A percentile compares a stretch with the other conserved stretches of the same genome.
Conservation (phyloP, 2,329 filamentous ascomycete genomes). For the Tolypocladium tropicale region DNA sequence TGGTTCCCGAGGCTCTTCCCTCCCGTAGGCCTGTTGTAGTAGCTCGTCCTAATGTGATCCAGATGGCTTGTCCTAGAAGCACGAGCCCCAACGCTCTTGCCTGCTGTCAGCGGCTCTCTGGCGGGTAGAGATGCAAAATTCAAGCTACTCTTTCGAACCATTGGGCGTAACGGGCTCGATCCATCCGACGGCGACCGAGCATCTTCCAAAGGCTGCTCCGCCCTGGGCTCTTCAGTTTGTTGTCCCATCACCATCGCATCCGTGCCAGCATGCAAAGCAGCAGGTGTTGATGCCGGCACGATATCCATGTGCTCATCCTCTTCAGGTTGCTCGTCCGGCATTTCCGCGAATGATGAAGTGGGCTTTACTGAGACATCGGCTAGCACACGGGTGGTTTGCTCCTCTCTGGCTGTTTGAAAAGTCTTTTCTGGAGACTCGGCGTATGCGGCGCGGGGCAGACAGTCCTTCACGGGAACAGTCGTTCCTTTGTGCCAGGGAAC, state of each 20-base stretch:
- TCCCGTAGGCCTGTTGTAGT: constrained; percentile 62
- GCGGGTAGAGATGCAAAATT: constrained; percentile 90
- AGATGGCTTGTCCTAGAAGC: constrained; percentile 69
- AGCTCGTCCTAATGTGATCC: constrained; percentile 62
- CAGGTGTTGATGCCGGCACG: background rate
- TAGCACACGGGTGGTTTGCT: constrained; percentile 23
- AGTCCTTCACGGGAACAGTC: constrained; percentile 9
- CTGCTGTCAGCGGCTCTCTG: constrained; percentile 72
- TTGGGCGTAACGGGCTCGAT: constrained; percentile 64
- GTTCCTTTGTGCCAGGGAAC: constrained; percentile 7
- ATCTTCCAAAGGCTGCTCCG: constrained; percentile 25
- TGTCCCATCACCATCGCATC: background rate
- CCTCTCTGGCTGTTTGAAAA: constrained; percentile 34
- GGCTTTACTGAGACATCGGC: constrained; percentile 2
- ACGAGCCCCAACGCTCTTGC: constrained; percentile 70
- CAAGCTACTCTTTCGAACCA: constrained; percentile 86
- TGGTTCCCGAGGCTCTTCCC: constrained; percentile 58
- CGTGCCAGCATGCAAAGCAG: background rate
- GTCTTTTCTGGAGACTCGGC: constrained; percentile 23
- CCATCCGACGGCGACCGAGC: constrained; percentile 54
- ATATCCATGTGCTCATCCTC: background rate
- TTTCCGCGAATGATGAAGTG: background rate
- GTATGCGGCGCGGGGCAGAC: constrained; percentile 15
- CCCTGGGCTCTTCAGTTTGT: background rate
- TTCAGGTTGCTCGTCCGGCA: background rate